These are phyloP conservation scores for Cymbidium sinense DNA, from an alignment of 106 monocot genomes.

Conservation along the genomic window DNA sequence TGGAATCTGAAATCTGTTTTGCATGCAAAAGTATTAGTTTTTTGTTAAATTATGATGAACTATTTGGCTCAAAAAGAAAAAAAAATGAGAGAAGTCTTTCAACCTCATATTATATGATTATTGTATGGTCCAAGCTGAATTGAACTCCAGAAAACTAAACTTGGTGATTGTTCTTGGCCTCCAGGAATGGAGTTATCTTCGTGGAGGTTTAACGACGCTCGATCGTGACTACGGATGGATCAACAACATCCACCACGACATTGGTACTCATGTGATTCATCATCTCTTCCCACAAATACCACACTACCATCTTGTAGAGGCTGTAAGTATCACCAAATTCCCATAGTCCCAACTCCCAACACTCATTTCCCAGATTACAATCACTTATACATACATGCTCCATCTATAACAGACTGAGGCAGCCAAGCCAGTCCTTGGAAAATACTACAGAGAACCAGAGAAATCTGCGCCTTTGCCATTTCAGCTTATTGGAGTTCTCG, in stretches of 20 bases:
- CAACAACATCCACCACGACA: conserved; percentile 91
- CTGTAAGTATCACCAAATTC: conserved; percentile 40
- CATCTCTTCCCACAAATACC: conserved; percentile 96
- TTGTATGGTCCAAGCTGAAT: no score
- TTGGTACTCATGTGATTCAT: conserved; percentile 92
- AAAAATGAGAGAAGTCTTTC: no score
- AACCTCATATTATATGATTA: no score
- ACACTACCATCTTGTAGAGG: conserved; percentile 77
- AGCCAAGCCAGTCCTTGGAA: conserved; percentile 67
- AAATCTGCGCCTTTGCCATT: conserved; percentile 69
- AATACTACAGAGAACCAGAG: conserved; percentile 82
- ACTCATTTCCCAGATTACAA: neutral
- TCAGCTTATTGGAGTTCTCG: conserved; percentile 48
- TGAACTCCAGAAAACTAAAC: no score
- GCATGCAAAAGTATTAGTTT: no score
- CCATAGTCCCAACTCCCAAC: neutral
- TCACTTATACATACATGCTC: neutral
- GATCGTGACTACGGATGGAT: conserved; percentile 90
- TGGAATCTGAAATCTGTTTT: no score
- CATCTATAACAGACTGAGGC: conserved; percentile 53
- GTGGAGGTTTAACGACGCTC: conserved; percentile 80
- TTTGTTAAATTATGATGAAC: no score
- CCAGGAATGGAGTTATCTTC: conserved; percentile 88
- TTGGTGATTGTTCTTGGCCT: neutral
- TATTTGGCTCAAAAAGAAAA: no score